These are phyloP conservation scores for Starmerella potacharoeniae DNA, from an alignment of 805 yeast species.

Conservation along the genomic window DNA sequence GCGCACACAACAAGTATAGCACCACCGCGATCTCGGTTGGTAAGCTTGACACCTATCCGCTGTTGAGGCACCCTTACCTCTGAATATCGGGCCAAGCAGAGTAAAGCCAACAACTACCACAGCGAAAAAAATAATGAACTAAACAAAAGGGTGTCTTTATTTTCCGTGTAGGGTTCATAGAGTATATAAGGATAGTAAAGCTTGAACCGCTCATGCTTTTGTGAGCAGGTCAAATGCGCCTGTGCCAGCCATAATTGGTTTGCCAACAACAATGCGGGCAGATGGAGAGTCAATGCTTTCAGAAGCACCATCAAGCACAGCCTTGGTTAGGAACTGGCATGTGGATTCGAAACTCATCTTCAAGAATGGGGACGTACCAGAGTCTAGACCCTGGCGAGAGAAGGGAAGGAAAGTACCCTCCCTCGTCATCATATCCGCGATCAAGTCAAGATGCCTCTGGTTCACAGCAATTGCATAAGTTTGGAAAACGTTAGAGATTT, in stretches of 20 bases:
- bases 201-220: background rate
- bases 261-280: conserved; percentile 87
- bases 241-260: conserved; percentile 83
- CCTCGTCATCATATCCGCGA: conserved; percentile 98
- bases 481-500: conserved; percentile 88
- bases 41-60: background rate
- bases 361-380: conserved; percentile 90
- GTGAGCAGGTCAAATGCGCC: conserved; percentile 75
- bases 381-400: conserved; percentile 96
- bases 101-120: no score
- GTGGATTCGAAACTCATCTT: conserved; percentile 99
- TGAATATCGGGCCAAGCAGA: background rate
- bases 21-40: background rate
- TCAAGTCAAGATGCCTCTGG: conserved; percentile 84
- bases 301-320: conserved; percentile 82
- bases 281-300: conserved; percentile 87
- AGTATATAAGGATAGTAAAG: background rate
- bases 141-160: no score
- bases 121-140: no score
- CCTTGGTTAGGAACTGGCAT: conserved; percentile 91
- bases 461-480: conserved; percentile 92
- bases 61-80: background rate
- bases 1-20: background rate
- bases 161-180: background rate
- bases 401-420: conserved; percentile 95